phyloP scores from a whole-genome alignment of 129 eudicot species.

The Centella asiatica region DNA sequence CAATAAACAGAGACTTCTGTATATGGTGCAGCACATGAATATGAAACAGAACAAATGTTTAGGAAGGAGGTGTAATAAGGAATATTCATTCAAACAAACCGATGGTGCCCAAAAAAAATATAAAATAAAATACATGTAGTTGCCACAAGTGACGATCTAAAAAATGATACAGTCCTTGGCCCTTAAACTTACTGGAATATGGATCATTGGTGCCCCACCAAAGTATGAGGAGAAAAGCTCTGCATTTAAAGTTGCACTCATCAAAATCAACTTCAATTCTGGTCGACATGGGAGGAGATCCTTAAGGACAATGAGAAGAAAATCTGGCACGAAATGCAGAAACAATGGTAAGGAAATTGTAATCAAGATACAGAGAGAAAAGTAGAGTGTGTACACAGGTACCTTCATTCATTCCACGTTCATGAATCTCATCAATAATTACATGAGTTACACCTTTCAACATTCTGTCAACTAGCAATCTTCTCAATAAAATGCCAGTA shows the following conservation, averaged over 20 bases:
- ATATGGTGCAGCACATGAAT: too few relatives aligned
- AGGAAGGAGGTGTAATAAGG: too few relatives aligned
- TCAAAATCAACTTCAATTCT: conserved; percentile 72
- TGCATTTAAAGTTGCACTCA: conserved; percentile 98
- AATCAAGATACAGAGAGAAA: conserved; percentile 4
- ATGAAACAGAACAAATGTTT: too few relatives aligned
- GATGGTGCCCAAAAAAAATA: too few relatives aligned
- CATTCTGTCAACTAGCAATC: conserved; percentile 81
- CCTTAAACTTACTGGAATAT: conserved; percentile 76
- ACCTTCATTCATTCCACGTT: conserved; percentile 99
- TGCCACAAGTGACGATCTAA: not conserved
- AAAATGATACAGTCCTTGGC: not conserved
- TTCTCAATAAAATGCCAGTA: conserved; percentile 85
- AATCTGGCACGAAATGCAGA: conserved; percentile 46
- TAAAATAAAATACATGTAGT: not conserved
- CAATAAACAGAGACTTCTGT: too few relatives aligned
- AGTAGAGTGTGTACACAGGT: not conserved
- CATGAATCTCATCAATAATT: conserved; percentile 94
- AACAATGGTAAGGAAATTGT: conserved; percentile 6
- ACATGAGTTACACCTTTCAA: conserved; percentile 91
- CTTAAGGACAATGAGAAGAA: conserved; percentile 89
- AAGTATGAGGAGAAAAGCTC: conserved; percentile 94
- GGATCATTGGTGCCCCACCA: conserved; percentile 85
- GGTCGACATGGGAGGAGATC: conserved; percentile 98
- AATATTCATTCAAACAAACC: too few relatives aligned